These are phyloP conservation scores for Oligophagozyma castellii DNA, from an alignment of 1,139 yeast genomes.

Conservation along the genomic window DNA sequence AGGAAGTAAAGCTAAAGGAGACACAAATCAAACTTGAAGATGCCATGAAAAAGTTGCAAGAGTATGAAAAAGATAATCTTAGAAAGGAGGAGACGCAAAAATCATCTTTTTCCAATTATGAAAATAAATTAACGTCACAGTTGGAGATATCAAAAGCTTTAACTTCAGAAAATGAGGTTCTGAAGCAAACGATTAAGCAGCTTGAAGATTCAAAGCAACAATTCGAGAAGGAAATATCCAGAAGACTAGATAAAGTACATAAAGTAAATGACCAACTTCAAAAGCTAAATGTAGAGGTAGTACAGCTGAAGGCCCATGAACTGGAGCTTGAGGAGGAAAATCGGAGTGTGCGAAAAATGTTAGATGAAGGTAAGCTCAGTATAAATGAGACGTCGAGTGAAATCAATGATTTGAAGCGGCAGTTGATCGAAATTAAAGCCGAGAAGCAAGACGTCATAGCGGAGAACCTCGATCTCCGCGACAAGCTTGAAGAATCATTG, in stretches of 20 bases:
- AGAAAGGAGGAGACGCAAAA: constrained; percentile 1
- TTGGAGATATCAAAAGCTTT: constrained; percentile 12
- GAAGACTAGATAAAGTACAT: constrained; percentile 11
- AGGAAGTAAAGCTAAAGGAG: not conserved
- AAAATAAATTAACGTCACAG: constrained; percentile 20
- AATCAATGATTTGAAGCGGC: constrained; percentile 11
- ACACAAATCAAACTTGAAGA: not conserved
- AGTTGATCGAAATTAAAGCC: constrained; percentile 10
- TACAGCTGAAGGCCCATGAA: constrained; percentile 22
- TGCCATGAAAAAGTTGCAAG: constrained; percentile 4
- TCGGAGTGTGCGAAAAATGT: constrained; percentile 10
- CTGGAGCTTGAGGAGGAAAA: constrained; percentile 22
- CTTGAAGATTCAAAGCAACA: constrained; percentile 11
- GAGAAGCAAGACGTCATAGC: constrained; percentile 15
- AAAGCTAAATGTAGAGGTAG: constrained; percentile 19
- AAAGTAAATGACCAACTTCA: constrained; percentile 19
- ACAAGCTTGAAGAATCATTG: constrained; percentile 9
- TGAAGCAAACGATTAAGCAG: constrained; percentile 11
- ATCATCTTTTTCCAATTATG: constrained; percentile 10
- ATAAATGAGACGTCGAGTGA: constrained; percentile 13
- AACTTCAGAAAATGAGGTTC: constrained; percentile 13
- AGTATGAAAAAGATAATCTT: constrained; percentile 3
- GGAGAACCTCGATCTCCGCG: constrained; percentile 19
- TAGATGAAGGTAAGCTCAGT: constrained; percentile 10
- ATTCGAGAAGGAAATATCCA: constrained; percentile 8